Base-by-base conservation (phyloP, 768 basidiomycete genomes). In the Lepiota venenata region DNA sequence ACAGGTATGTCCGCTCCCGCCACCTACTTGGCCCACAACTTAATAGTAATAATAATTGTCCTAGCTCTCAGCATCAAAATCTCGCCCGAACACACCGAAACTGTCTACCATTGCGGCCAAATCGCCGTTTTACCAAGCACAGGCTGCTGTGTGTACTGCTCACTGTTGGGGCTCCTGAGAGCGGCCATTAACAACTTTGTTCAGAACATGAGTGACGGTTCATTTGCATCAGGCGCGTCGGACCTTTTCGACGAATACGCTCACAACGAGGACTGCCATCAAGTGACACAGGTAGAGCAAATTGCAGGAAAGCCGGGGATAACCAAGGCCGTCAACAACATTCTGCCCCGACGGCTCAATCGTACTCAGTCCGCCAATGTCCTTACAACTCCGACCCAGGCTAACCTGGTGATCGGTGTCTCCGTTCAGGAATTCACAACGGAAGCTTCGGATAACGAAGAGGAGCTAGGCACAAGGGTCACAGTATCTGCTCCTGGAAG, bases 401-500 rank as follows among this genome's bases (percentile, higher is more conserved):
- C 29, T 9, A 47, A 41, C 27, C 52, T 54, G 36, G 46, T 55
- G 5, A 42, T 55, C 12, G 53, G 53, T 25, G 46, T 55, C 18
- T 55, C 47, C 18, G 18, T 55, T 9, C 53, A 55, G 12, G 53
- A 55, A 37, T 55, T 32, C 11, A 47, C 46, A 42, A 55, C 53
- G 4, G 53, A 48, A 35, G 39, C 37, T 4, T 22, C 47, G 29
- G 39, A 39, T 8, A 4, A 20, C 32, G 53, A 55, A n/a, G 1
- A 39, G n/a, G 18, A 48, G 29, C 29, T 54, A 47, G 52, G 52
- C 35, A 54, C 45, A 39, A 55, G 32, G 3, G 39, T 41, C 15
- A 55, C 53, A 10, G 53, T 55, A 35, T 48, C 53, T 36, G 46
- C 53, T n/a, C 52, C 44, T 18, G 52, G 52, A 29, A 47, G 45